Conservation (phyloP, 257 asterid genomes). For the Gentiana straminea region DNA sequence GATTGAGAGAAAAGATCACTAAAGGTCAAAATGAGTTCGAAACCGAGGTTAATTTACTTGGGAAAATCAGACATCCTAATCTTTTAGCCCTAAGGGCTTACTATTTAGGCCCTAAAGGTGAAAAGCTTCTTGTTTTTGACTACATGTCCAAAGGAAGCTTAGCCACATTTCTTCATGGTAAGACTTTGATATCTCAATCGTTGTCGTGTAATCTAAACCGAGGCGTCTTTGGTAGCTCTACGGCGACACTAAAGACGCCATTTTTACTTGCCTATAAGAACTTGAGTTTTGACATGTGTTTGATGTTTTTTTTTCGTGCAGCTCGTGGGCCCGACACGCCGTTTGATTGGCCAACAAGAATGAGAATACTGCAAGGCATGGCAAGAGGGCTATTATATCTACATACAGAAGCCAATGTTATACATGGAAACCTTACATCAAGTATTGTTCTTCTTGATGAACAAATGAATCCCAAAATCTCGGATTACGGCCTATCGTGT, state of each 20-base stretch:
- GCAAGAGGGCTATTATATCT: conserved; percentile 59
- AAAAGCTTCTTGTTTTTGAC: conserved; percentile 95
- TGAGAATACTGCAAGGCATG: conserved; percentile 56
- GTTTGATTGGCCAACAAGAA: conserved; percentile 70
- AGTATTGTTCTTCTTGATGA: conserved; percentile 68
- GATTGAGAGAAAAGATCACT: conserved; percentile 83
- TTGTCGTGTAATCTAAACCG: too few relatives aligned
- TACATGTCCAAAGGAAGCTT: conserved; percentile 77
- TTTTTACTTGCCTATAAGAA: background rate
- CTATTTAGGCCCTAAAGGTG: conserved; percentile 94
- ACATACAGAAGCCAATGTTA: conserved; percentile 44
- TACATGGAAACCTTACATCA: conserved; percentile 58
- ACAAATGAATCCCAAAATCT: conserved; percentile 47
- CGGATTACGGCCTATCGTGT: conserved; percentile 34
- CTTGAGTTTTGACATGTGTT: background rate
- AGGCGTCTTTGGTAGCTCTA: too few relatives aligned
- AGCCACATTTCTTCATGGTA: conserved; percentile 93
- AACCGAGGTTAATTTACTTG: conserved; percentile 61
- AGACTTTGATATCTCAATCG: background rate
- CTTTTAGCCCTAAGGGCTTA: conserved; percentile 82
- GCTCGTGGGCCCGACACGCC: conserved; percentile 38
- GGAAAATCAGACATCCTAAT: conserved; percentile 60
- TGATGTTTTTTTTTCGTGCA: conserved; percentile 10
- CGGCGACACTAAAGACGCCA: too few relatives aligned
- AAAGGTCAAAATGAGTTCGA: conserved; percentile 81